Percentiles rank a stretch among this genome's conserved stretches.
These are phyloP conservation scores for Pythium biforme DNA, from an alignment of 352 stramenopile species.

Conservation along the genomic window DNA sequence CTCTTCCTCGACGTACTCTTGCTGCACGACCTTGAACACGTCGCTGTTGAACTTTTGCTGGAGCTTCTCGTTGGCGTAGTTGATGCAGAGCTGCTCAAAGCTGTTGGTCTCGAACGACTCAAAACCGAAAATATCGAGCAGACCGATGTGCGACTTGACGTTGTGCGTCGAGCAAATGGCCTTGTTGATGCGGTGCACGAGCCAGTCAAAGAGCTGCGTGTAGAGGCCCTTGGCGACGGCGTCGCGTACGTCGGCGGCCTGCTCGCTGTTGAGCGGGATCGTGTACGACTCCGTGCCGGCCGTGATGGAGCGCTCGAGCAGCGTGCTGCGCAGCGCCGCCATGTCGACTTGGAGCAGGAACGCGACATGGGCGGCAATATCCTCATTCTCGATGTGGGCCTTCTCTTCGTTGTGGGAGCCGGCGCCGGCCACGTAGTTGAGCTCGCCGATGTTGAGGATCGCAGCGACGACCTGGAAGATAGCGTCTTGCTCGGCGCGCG, in stretches of 20 bases:
- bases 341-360: constrained; percentile 60
- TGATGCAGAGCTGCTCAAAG: constrained; percentile 91
- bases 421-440: constrained; percentile 85
- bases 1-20: constrained; percentile 93
- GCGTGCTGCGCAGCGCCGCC: constrained; percentile 77
- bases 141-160: constrained; percentile 82
- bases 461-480: constrained; percentile 95
- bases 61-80: constrained; percentile 88
- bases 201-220: constrained; percentile 95
- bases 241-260: constrained; percentile 91
- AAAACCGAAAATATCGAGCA: constrained; percentile 97
- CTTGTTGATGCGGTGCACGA: constrained; percentile 89
- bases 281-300: constrained; percentile 92
- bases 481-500: constrained; percentile 84
- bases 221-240: constrained; percentile 97
- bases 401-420: constrained; percentile 40
- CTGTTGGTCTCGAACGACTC: constrained; percentile 90
- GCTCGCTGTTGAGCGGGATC: constrained; percentile 86
- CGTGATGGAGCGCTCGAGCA: constrained; percentile 91
- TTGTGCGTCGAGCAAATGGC: constrained; percentile 77
- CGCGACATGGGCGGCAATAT: constrained; percentile 56
- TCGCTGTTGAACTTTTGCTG: constrained; percentile 92
- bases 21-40: constrained; percentile 95
- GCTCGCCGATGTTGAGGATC: constrained; percentile 96
- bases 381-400: constrained; percentile 50